Evolutionary conservation across 371 early-diverging fungal species (phyloP).

Genomic region (Mortierella sp.): DNA sequence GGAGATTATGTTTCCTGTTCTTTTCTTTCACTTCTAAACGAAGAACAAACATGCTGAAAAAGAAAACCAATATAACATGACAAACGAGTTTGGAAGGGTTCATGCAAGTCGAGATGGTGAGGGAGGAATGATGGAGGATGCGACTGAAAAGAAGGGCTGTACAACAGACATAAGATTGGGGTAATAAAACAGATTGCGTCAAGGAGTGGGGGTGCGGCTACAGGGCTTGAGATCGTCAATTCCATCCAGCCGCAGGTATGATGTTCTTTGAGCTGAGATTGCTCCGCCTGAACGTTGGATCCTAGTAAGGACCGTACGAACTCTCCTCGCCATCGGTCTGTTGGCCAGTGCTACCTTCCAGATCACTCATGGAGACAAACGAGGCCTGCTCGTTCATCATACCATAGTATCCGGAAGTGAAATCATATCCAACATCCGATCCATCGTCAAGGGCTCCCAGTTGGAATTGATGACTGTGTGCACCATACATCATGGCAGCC

Average conservation of each 20-base stretch:
- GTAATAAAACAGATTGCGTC: not conserved
- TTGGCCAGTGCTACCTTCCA: conserved; percentile 49
- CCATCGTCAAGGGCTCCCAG: conserved; percentile 34
- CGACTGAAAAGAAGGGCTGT: conserved; percentile 2
- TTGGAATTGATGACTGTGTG: conserved; percentile 35
- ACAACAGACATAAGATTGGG: conserved; percentile 8
- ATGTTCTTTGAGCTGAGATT: too few relatives aligned
- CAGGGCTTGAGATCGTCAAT: too few relatives aligned
- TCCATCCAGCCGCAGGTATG: too few relatives aligned
- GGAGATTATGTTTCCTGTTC: conserved; percentile 4
- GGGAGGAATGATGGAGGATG: not conserved
- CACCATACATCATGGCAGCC: conserved; percentile 39
- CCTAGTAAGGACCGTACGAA: conserved; percentile 43
- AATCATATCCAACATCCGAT: conserved; percentile 29
- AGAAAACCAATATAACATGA: conserved; percentile 5
- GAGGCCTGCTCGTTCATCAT: conserved; percentile 56
- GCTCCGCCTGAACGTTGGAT: not conserved
- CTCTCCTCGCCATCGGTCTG: conserved; percentile 54
- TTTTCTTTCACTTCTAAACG: not conserved
- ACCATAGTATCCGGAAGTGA: conserved; percentile 47
- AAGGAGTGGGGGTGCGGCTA: not conserved
- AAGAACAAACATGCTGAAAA: conserved; percentile 5
- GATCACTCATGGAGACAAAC: conserved; percentile 54
- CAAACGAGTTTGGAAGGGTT: not conserved
- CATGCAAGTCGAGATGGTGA: not conserved